Evolutionary conservation across 805 yeast genomes (phyloP), one percentile per base, ranked within the genome.

Genomic region (Lachancea fermentati): DNA sequence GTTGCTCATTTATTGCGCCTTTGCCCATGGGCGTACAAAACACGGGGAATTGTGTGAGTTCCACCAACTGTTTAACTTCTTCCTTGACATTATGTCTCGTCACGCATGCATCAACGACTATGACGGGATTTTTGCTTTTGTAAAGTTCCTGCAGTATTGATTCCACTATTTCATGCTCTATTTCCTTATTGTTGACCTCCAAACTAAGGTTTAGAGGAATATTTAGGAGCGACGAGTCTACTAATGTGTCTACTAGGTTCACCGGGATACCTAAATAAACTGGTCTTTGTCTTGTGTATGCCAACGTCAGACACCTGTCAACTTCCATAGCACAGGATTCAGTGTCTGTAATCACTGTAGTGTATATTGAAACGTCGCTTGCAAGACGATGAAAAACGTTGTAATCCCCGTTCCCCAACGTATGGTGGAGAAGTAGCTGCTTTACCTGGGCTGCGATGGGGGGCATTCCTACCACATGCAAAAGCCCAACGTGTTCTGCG

Each of bases 381-480:
- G 44, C 66, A 59, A 44, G 63, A 60, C 45, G 76, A 75, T 42
- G 78, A 66, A 53, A 80, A 58, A 57, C 80, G 78, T 54, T 78
- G 81, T 47, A 62, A 61, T 57, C 63, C 34, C 52, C 52, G 34
- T 46, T 54, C 8, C 54, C 58, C 43, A 40, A 14, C 1, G 46
- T 45, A 26, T 49, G 64, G 47, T 40, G 68, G 62, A 37, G 61
- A 51, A 41, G 65, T 57, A 36, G 71, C 57, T 42, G 67, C 59
- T 48, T 56, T 29, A 46, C 46, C 44, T 54, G 61, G 1, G 61
- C 60, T 32, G 57, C 47, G 1, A 65, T 60, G n/a, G 75, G 67
- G 5, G 87, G 78, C 44, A 85, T 79, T 17, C 96, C 96, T 6
- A 89, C 95, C 43, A 89, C 77, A 63, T 87, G 95, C 33, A 88